Base-by-base conservation (phyloP, 306 rosid species). In the Cicer judaicum region DNA sequence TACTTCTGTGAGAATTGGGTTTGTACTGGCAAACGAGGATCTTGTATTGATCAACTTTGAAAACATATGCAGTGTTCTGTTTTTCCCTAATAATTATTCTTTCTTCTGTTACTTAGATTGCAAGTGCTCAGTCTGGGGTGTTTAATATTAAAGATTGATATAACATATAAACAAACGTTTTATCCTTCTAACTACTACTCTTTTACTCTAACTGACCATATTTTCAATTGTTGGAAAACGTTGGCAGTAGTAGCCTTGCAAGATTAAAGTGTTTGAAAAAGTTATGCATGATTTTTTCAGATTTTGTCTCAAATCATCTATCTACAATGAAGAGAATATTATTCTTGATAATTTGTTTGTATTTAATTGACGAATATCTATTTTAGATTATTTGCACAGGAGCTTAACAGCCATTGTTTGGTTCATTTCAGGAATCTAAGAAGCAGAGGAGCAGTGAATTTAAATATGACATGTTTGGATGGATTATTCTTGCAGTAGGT, bases 401-500 rank as follows among this genome's bases (percentile, higher is more conserved):
- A 78, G 15, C 56, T 49, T 79, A 72, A 56, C 19, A n/a, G 55
- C 6, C 49, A 71, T 54, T 68, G 18, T 69, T 63, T 75, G 62
- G 43, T 55, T 36, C 43, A 13, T 52, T 75, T 61, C 88, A 91
- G 96, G 84, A 79, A 75, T 83, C 91, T 75, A 87, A 86, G 85
- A 81, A 48, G 60, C 88, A 85, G 85, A 82, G 76, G 83, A 91
- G 81, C 80, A 79, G 74, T 73, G 93, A 91, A 66, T 81, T 88
- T 41, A 93, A 80, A 76, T 91, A 93, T 75, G 98, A 93, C 82
- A 66, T 93, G 39, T 76, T 79, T 57, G 98, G 97, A 81, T 93
- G 98, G 98, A 38, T 88, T 68, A 91, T 93, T 74, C 89, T 91
- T 78, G 97, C 89, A 11, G 83, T 85, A 67, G 90, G 92, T 68